phyloP scores from a whole-genome alignment of 2,329 filamentous ascomycete genomes.

The Pseudocercospora fijiensis region DNA sequence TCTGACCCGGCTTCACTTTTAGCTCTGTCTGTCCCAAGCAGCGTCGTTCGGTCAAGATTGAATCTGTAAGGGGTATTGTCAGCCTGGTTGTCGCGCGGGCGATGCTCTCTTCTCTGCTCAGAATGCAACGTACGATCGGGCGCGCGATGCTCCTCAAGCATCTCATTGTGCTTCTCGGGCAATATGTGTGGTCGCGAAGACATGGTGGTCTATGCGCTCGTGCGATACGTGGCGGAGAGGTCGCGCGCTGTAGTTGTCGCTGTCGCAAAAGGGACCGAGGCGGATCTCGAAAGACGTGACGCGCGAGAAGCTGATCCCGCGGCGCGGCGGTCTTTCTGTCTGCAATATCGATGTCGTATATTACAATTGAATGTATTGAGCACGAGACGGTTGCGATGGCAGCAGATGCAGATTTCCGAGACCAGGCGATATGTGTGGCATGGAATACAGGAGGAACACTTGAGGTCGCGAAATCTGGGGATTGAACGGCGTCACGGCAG shows the following conservation, averaged over 20 bases:
- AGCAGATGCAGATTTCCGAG: neutral
- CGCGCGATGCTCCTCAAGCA: conserved; percentile 61
- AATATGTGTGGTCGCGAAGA: conserved; percentile 39
- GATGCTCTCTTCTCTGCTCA: conserved; percentile 1
- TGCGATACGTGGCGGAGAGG: neutral
- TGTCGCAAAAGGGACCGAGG: neutral
- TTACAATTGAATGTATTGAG: neutral
- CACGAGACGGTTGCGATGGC: neutral
- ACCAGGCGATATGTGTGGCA: neutral
- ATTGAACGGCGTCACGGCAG: neutral
- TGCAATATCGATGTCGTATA: neutral
- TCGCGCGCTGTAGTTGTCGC: neutral
- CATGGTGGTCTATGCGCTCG: neutral
- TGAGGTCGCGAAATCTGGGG: neutral
- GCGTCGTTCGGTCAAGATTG: conserved; percentile 71
- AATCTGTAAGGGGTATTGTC: conserved; percentile 39
- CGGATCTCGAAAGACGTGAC: neutral
- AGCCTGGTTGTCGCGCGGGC: conserved; percentile 14
- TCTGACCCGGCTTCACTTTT: conserved; percentile 73
- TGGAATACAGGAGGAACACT: no score
- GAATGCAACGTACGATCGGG: conserved; percentile 58
- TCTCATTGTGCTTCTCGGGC: conserved; percentile 63
- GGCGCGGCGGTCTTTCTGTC: neutral
- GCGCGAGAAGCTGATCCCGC: neutral
- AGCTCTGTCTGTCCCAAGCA: conserved; percentile 92